Evolutionary conservation across 208 protist genomes (phyloP).

Genomic region (Trypanosomatidae sp.): DNA sequence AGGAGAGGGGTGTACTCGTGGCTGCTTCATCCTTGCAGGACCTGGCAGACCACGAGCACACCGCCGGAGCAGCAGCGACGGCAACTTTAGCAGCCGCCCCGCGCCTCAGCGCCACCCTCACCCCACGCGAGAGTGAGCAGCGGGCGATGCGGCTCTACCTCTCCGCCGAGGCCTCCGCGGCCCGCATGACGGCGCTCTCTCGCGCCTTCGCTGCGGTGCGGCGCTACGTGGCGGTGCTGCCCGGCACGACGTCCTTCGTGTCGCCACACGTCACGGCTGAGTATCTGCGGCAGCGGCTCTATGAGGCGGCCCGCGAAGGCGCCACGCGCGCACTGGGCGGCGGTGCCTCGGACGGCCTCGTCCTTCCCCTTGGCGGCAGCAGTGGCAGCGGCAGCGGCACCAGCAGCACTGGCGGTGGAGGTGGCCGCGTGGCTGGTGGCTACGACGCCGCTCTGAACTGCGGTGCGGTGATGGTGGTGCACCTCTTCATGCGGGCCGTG

Average conservation of each 20-base stretch:
- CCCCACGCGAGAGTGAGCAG: constrained; percentile 4
- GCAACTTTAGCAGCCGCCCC: neutral
- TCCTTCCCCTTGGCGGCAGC: too few relatives aligned
- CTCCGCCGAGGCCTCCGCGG: constrained; percentile 44
- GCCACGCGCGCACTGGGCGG: too few relatives aligned
- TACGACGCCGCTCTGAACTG: constrained; percentile 76
- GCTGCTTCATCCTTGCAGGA: neutral
- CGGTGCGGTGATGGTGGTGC: constrained; percentile 78
- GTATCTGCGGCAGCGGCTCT: constrained; percentile 56
- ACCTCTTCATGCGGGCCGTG: constrained; percentile 57
- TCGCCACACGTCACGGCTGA: constrained; percentile 64
- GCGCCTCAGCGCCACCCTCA: neutral
- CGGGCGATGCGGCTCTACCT: constrained; percentile 40
- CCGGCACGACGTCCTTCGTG: constrained; percentile 44
- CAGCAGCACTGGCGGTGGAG: neutral
- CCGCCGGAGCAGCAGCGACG: neutral
- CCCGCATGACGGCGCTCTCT: constrained; percentile 65
- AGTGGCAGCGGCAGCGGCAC: constrained; percentile 5
- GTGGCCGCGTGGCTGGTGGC: constrained; percentile 2
- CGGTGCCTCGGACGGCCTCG: too few relatives aligned
- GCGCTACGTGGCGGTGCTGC: constrained; percentile 44
- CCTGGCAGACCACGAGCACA: neutral
- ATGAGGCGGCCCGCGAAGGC: constrained; percentile 26
- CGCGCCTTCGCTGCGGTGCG: constrained; percentile 71
- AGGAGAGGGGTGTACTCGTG: constrained; percentile 4